phyloP scores from a whole-genome alignment of 2,329 filamentous ascomycete genomes.

The Fusarium sp. region DNA sequence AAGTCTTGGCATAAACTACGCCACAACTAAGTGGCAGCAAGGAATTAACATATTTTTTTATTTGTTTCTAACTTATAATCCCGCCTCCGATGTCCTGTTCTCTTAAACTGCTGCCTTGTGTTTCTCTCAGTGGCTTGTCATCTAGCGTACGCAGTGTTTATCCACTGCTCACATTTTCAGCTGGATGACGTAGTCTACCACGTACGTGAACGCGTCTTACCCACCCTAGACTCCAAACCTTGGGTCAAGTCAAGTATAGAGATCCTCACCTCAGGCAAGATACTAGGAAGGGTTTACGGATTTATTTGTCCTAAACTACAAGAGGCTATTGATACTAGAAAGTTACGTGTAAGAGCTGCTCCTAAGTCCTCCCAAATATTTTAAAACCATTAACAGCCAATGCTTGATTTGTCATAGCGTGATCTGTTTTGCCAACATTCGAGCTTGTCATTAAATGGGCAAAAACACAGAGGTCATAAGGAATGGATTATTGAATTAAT shows the following conservation, averaged over 20 bases:
- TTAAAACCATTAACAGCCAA: too few relatives aligned
- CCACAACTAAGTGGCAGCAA: background rate
- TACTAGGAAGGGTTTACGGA: background rate
- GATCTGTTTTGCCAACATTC: too few relatives aligned
- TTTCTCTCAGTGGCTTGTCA: background rate
- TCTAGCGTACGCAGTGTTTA: too few relatives aligned
- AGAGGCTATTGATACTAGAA: too few relatives aligned
- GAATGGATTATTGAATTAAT: too few relatives aligned
- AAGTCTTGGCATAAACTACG: background rate
- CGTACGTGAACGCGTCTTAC: background rate
- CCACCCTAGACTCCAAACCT: background rate
- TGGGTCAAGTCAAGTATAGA: background rate
- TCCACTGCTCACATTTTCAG: background rate
- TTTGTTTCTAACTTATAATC: background rate
- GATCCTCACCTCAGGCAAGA: background rate
- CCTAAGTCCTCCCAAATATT: too few relatives aligned
- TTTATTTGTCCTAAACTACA: too few relatives aligned
- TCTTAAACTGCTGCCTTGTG: background rate
- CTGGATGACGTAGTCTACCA: slow-evolving; percentile 10
- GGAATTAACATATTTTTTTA: background rate
- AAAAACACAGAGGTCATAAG: too few relatives aligned
- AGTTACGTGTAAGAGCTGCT: too few relatives aligned
- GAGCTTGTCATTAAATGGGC: too few relatives aligned
- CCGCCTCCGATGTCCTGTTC: background rate
- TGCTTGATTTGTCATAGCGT: too few relatives aligned